A percentile compares a stretch with the other conserved stretches of the same genome.
phyloP scores from a whole-genome alignment of 805 yeast species.

The Hanseniaspora guilliermondii region DNA sequence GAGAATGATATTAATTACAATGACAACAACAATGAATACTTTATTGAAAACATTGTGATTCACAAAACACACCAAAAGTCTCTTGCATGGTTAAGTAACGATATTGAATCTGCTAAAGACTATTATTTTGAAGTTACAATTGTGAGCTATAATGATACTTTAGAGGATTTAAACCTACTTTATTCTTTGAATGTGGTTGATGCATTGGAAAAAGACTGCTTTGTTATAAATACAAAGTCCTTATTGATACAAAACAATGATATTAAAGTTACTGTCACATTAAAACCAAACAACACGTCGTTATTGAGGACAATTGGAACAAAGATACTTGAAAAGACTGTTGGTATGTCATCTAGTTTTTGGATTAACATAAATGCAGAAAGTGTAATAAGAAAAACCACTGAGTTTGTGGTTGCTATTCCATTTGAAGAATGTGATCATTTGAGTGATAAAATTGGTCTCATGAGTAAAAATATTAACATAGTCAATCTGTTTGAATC shows the following conservation, averaged over 20 bases:
- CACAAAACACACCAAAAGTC: not conserved
- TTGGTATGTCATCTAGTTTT: not conserved
- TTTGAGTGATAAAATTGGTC: not conserved
- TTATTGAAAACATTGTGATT: constrained; percentile 12
- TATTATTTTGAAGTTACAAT: not conserved
- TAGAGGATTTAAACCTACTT: not conserved
- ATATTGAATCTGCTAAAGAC: too few species aligned
- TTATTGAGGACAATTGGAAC: not conserved
- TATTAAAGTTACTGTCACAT: not conserved
- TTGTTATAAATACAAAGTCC: not conserved
- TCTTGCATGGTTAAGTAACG: not conserved
- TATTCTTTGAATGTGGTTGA: not conserved
- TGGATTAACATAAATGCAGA: constrained; percentile 5
- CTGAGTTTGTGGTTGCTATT: not conserved
- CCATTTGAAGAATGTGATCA: constrained; percentile 1
- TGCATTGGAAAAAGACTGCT: not conserved
- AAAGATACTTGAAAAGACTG: not conserved
- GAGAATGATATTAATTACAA: not conserved
- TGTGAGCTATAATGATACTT: not conserved
- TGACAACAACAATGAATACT: constrained; percentile 3
- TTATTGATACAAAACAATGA: constrained; percentile 2
- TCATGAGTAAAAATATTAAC: not conserved
- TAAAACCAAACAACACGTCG: not conserved
- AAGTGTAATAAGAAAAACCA: not conserved
- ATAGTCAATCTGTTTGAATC: not conserved